These are phyloP conservation scores for Rhododendron griersonianum DNA, from an alignment of 148 eudicot species.

Conservation along the genomic window DNA sequence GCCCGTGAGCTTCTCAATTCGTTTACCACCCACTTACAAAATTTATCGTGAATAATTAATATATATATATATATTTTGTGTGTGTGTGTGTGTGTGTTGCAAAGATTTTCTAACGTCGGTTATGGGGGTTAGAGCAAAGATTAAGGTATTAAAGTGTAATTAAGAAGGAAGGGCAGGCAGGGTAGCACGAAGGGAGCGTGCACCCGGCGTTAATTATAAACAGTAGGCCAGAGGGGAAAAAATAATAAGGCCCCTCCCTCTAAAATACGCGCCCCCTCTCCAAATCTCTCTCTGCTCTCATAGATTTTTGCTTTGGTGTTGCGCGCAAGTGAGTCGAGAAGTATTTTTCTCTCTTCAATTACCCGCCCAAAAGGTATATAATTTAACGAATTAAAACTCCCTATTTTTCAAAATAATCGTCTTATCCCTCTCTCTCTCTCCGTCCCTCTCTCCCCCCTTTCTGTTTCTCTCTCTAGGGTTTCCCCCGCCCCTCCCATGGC, in stretches of 20 bases:
- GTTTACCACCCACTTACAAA: too few species aligned
- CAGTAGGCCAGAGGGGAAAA: not conserved
- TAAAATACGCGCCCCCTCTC: conserved; percentile 11
- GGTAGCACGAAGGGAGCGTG: conserved; percentile 1
- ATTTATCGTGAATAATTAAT: too few species aligned
- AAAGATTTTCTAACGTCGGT: too few species aligned
- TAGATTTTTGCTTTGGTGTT: not conserved
- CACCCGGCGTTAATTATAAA: conserved; percentile 11
- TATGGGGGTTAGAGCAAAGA: too few species aligned
- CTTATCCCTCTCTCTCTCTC: not conserved
- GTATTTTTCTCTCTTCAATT: conserved; percentile 11
- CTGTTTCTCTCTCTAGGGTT: conserved; percentile 53
- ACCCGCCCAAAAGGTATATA: conserved; percentile 22
- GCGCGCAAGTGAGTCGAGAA: not conserved
- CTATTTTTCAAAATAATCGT: conserved; percentile 16
- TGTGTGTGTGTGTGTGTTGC: too few species aligned
- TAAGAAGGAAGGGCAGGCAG: not conserved
- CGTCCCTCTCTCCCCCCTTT: not conserved
- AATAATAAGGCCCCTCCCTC: not conserved
- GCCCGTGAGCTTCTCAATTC: too few species aligned
- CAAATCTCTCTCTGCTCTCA: conserved; percentile 6
- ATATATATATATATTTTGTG: too few species aligned
- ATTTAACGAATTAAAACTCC: conserved; percentile 30
- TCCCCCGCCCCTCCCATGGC: conserved; percentile 24
- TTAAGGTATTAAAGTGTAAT: too few species aligned